Conservation (phyloP, 345 rosid species). For the Populus pruinosa region DNA sequence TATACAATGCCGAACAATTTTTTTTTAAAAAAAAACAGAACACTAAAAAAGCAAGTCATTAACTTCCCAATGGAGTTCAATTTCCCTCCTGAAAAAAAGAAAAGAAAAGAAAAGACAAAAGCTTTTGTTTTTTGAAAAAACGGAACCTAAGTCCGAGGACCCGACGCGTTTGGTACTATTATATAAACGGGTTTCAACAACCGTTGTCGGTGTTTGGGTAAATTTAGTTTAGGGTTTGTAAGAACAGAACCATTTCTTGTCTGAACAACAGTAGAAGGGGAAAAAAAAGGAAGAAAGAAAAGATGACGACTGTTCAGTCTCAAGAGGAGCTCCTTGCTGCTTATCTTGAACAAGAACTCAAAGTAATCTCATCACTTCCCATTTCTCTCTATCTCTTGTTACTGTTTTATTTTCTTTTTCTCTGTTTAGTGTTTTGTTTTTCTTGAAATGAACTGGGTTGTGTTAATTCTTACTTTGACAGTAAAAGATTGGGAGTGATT, state of each 20-base stretch:
- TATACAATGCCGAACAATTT: too few relatives aligned
- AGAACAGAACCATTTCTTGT: not conserved
- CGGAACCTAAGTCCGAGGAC: too few relatives aligned
- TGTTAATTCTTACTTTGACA: not conserved
- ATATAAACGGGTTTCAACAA: too few relatives aligned
- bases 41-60: too few relatives aligned
- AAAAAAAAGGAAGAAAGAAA: not conserved
- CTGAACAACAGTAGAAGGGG: not conserved
- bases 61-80: too few relatives aligned
- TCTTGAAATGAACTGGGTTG: not conserved
- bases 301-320: constrained; percentile 58
- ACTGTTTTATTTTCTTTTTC: not conserved
- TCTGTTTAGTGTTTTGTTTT: not conserved
- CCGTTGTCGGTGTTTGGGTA: too few relatives aligned
- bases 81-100: too few relatives aligned
- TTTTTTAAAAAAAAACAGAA: too few relatives aligned
- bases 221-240: not conserved
- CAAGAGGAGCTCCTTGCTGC: constrained; percentile 64
- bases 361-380: constrained; percentile 23
- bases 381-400: not conserved
- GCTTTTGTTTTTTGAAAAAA: too few relatives aligned
- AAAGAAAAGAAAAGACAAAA: too few relatives aligned
- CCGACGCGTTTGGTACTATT: too few relatives aligned
- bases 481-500: not conserved
- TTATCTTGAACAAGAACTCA: constrained; percentile 58